Conservation (phyloP, 495 filamentous ascomycete genomes). For the Lepraria neglecta region DNA sequence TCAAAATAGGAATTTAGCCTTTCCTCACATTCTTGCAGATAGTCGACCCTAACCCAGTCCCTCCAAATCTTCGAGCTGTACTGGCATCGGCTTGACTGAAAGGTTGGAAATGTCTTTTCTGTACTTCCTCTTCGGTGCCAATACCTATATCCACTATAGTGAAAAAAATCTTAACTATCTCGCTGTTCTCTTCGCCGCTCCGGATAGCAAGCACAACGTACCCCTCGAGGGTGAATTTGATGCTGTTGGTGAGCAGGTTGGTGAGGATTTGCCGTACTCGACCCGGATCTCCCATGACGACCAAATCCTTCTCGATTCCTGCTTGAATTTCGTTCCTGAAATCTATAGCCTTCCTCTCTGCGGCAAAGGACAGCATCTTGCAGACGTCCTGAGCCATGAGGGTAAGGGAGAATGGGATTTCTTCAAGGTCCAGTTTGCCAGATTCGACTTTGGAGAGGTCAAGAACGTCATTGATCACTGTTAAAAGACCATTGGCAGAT, state of each 20-base stretch:
- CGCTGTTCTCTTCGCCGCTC: slow-evolving; percentile 32
- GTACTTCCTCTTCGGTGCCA: slow-evolving; percentile 70
- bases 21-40: slow-evolving; percentile 62
- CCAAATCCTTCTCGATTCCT: slow-evolving; percentile 38
- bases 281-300: slow-evolving; percentile 62
- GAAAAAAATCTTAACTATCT: slow-evolving; percentile 46
- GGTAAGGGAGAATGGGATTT: slow-evolving; percentile 71
- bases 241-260: slow-evolving; percentile 81
- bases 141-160: slow-evolving; percentile 76
- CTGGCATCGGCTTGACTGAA: slow-evolving; percentile 82
- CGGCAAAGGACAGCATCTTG: slow-evolving; percentile 42
- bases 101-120: slow-evolving; percentile 70
- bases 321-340: slow-evolving; percentile 48
- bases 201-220: slow-evolving; percentile 46
- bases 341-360: slow-evolving; percentile 52
- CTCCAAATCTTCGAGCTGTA: slow-evolving; percentile 67
- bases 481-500: slow-evolving; percentile 73
- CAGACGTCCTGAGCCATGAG: slow-evolving; percentile 64
- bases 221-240: slow-evolving; percentile 78
- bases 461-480: slow-evolving; percentile 84
- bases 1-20: not conserved
- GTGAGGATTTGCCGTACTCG: slow-evolving; percentile 76
- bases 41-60: slow-evolving; percentile 73
- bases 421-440: slow-evolving; percentile 65
- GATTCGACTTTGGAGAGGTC: slow-evolving; percentile 86